A percentile compares a stretch with the other conserved stretches of the same genome.
Evolutionary conservation across 768 basidiomycete genomes (phyloP).

Genomic region (Boletus rufocinnamomeus): DNA sequence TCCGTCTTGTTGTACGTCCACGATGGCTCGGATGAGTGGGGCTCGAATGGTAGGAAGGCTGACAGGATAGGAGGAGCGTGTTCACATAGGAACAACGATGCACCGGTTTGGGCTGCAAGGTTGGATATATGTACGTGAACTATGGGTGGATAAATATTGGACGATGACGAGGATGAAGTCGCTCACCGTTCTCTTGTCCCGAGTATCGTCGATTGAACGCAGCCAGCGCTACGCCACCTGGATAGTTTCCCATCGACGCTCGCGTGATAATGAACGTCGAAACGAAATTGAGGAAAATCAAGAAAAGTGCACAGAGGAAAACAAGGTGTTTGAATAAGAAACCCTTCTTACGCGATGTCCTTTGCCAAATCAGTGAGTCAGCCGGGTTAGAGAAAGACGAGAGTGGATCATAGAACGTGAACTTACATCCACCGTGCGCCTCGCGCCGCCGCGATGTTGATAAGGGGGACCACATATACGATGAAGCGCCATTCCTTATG

Average conservation of each 20-base stretch:
- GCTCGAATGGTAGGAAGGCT: constrained; percentile 13
- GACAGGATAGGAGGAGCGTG: constrained; percentile 52
- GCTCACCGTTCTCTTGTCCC: constrained; percentile 34
- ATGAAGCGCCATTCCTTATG: constrained; percentile 99
- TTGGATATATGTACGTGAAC: constrained; percentile 81
- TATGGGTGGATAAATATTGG: constrained; percentile 20
- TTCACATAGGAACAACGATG: constrained; percentile 81
- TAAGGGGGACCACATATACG: constrained; percentile 77
- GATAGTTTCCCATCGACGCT: constrained; percentile 80
- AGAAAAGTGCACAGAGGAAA: constrained; percentile 46
- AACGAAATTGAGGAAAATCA: constrained; percentile 55
- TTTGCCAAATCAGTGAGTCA: constrained; percentile 26
- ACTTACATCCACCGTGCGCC: constrained; percentile 67
- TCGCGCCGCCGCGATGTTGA: constrained; percentile 79
- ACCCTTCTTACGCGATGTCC: constrained; percentile 51
- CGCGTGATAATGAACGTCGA: constrained; percentile 53
- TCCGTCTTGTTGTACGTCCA: constrained; percentile 91
- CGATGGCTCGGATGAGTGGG: constrained; percentile 9
- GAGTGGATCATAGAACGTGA: neutral
- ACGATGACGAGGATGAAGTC: neutral
- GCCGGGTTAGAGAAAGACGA: too few species aligned
- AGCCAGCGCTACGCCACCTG: constrained; percentile 76
- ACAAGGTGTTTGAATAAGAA: constrained; percentile 46
- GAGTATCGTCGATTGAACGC: constrained; percentile 57
- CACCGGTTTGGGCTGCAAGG: constrained; percentile 86